Evolutionary conservation across 352 stramenopile species (phyloP), one percentile per base, ranked within the genome.

Genomic region (Pythium aphanidermatum): DNA sequence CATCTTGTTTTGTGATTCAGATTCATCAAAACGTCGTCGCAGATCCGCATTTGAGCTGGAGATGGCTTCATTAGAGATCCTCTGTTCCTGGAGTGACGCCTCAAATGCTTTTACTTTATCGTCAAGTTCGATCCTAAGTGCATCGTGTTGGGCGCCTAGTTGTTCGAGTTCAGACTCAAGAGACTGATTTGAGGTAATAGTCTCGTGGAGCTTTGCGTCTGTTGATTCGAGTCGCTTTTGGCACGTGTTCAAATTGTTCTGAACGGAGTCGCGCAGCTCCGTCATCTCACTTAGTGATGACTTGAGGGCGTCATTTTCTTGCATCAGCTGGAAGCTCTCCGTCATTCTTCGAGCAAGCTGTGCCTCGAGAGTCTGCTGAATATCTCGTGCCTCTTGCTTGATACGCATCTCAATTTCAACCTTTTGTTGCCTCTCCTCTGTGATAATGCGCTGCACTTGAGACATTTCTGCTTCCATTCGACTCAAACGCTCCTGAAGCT

Each of bases 371-470:
- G 25, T 12, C 33, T 53, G 35, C 13, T 50, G 31, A 9, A 3
- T 14, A 0, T 36, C 17, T 2, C 5, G 14, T 10, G 37, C n/a
- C 5, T 50, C 51, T 14, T 54, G 28, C 1, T 35, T 17, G 7
- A 50, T 12, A 13, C 8, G 4, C 21, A 46, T 55, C 33, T 60
- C 51, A 5, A 60, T 34, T 14, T 60, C 51, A 5, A 54, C 19
- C n/a, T 31, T 31, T 4, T 50, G 31, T 13, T 44, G 51, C 32
- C 70, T 70, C 34, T 82, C 69, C 14, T 71, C 34, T 12, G 67
- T 23, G 17, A 70, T 33, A 23, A 49, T 14, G 3, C 55, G 23
- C 12, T 63, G 51, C 2, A 53, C 61, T 23, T 36, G 27, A 31
- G 11, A 29, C 12, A 56, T 57, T 7, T 42, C 54, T 16, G 67